A percentile compares a stretch with the other conserved stretches of the same genome.
Evolutionary conservation across 2,329 filamentous ascomycete species (phyloP).

Genomic region (Alternaria gaisen): DNA sequence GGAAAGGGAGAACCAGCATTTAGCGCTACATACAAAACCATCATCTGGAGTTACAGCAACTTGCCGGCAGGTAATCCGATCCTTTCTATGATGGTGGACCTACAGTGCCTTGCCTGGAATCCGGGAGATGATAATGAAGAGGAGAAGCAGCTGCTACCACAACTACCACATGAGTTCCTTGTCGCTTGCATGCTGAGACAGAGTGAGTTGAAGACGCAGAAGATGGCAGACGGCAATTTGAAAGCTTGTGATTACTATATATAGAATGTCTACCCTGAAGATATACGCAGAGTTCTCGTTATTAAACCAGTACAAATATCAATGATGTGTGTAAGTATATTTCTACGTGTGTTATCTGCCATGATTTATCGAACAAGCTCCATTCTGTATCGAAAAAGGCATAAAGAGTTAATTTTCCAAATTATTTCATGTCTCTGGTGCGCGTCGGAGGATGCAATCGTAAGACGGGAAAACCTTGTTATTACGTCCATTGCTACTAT

Average conservation of each 20-base stretch:
- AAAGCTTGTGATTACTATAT: not conserved
- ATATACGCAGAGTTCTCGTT: too few relatives aligned
- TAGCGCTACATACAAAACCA: not conserved
- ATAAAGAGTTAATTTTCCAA: too few relatives aligned
- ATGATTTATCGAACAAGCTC: too few relatives aligned
- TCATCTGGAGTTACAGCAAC: not conserved
- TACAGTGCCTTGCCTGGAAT: not conserved
- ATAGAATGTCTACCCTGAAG: too few relatives aligned
- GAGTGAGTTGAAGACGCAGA: not conserved
- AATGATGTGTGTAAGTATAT: too few relatives aligned
- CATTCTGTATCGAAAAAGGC: too few relatives aligned
- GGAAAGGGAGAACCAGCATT: not conserved
- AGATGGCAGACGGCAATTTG: not conserved
- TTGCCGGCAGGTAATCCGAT: not conserved
- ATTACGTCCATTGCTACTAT: too few relatives aligned
- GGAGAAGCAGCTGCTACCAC: not conserved
- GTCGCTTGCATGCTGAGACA: not conserved
- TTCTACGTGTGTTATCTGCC: too few relatives aligned
- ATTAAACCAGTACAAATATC: too few relatives aligned
- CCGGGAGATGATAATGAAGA: not conserved
- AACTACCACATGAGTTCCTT: not conserved
- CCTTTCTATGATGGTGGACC: not conserved
- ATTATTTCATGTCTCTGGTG: too few relatives aligned
- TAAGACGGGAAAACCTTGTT: too few relatives aligned
- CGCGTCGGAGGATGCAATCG: too few relatives aligned